A percentile compares a stretch with the other conserved stretches of the same genome.
These are phyloP conservation scores for Diplocarpon rosae DNA, from an alignment of 2,329 filamentous ascomycete species.

Conservation along the genomic window DNA sequence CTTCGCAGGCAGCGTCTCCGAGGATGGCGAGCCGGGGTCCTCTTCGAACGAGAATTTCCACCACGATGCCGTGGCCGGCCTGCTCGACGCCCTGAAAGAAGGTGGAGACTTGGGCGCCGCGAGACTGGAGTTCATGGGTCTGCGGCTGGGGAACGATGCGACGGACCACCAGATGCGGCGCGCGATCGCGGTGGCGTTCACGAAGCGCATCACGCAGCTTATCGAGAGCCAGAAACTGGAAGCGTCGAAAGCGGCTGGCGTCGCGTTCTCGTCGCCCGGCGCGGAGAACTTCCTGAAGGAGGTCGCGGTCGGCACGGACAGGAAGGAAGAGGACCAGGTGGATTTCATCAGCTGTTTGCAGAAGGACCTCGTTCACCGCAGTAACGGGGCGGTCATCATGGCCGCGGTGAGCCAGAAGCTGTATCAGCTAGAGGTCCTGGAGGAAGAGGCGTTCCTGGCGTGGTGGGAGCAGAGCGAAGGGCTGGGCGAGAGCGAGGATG, in stretches of 20 bases:
- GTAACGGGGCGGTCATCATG: slow-evolving; percentile 56
- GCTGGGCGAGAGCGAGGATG: slow-evolving; percentile 49
- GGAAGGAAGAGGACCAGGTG: slow-evolving; percentile 62
- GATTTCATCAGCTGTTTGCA: slow-evolving; percentile 79
- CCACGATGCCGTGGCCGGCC: slow-evolving; percentile 71
- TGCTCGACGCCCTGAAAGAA: slow-evolving; percentile 75
- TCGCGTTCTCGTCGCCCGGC: slow-evolving; percentile 44
- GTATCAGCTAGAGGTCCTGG: slow-evolving; percentile 72
- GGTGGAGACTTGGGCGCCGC: slow-evolving; percentile 68
- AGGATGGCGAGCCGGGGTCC: slow-evolving; percentile 39
- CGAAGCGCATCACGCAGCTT: slow-evolving; percentile 68
- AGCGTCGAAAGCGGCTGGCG: slow-evolving; percentile 52
- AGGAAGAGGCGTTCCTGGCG: slow-evolving; percentile 75
- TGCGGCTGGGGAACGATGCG: slow-evolving; percentile 85
- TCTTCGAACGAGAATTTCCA: slow-evolving; percentile 57
- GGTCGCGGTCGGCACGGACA: slow-evolving; percentile 52
- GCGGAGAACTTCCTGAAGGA: slow-evolving; percentile 46
- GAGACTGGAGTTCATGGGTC: slow-evolving; percentile 82
- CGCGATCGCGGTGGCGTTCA: slow-evolving; percentile 76
- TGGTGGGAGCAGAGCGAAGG: slow-evolving; percentile 69
- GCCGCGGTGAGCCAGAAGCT: slow-evolving; percentile 73
- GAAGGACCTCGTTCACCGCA: slow-evolving; percentile 58
- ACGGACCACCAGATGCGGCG: slow-evolving; percentile 80
- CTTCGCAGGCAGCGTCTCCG: slow-evolving; percentile 63
- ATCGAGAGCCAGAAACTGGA: slow-evolving; percentile 44